Conservation (phyloP, 2,329 filamentous ascomycete genomes). For the Eutypa lata region DNA sequence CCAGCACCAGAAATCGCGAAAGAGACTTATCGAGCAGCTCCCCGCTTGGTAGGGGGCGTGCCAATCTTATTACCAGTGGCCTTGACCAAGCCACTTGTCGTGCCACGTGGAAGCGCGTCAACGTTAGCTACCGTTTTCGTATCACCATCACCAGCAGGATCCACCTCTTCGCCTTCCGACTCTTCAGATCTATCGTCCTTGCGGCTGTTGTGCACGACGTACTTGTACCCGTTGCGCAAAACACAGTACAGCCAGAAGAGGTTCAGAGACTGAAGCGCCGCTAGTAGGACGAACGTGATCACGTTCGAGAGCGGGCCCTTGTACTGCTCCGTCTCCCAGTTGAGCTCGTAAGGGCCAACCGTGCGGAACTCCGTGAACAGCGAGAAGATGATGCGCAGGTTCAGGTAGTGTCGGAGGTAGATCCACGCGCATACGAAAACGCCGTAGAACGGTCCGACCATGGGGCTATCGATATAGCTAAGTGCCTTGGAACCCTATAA, state of each 20-base stretch:
- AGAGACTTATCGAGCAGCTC: too few relatives aligned
- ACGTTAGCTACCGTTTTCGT: too few relatives aligned
- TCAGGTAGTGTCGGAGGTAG: conserved; percentile 68
- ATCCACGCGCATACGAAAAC: conserved; percentile 66
- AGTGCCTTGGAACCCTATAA: conserved; percentile 59
- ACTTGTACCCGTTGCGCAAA: conserved; percentile 51
- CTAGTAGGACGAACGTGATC: conserved; percentile 52
- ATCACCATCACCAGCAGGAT: too few relatives aligned
- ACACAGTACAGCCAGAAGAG: conserved; percentile 61
- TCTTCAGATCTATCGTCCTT: conserved; percentile 57
- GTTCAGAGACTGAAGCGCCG: conserved; percentile 54
- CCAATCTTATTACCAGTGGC: too few relatives aligned
- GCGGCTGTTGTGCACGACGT: conserved; percentile 44
- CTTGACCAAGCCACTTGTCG: too few relatives aligned
- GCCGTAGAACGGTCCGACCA: conserved; percentile 64
- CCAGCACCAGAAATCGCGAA: too few relatives aligned
- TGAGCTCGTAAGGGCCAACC: conserved; percentile 54
- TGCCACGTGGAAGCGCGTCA: too few relatives aligned
- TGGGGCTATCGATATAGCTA: conserved; percentile 63
- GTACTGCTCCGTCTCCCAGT: conserved; percentile 59
- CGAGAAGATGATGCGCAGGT: conserved; percentile 57
- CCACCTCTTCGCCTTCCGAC: neutral
- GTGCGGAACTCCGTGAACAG: conserved; percentile 55
- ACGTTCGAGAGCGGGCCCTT: conserved; percentile 53
- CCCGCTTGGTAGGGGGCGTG: too few relatives aligned